Evolutionary conservation across 2,329 filamentous ascomycete genomes (phyloP), one percentile per base, ranked within the genome.

Genomic region (Alternaria gaisen): DNA sequence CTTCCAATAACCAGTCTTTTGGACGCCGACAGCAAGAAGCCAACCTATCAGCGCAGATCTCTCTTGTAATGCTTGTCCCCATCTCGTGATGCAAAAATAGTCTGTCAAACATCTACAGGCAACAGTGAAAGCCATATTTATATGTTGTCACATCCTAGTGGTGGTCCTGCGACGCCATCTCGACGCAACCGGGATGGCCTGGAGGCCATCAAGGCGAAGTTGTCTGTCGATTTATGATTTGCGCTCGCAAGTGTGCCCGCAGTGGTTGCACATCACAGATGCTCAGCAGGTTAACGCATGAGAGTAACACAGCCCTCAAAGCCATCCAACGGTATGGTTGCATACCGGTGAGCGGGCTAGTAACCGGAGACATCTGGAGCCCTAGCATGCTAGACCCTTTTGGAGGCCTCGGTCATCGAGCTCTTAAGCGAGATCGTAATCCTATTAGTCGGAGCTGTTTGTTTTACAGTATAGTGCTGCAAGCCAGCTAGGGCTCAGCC

Each of bases 11-110:
- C 56, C 61, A 47, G 58, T 60, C 28, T 22, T 28, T 20, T 46
- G 28, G 51, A 44, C 32, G 53, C 53, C 61, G 70, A 68, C 62
- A 58, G 58, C 64, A 56, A 56, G 57, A 48, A 38, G 56, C 58
- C 44, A 56, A 60, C 56, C 58, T 63, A 63, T 65, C 63, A 57
- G 53, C 53, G 55, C 65, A 48, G 26, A 26, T 55, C 26, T 22
- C 28, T 28, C 16, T 42, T 72, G 75, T 75, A 69, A 72, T 63
- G 71, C 70, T 70, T 75, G 67, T 66, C 58, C 32, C 53, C 44
- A 63, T 65, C 64, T 64, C 60, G 64, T 61, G 55, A 64, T 57
- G 53, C 66, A 71, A 72, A 70, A 74, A 74, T 75, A 73, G 68
- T 64, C 56, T 51, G 66, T 56, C 63, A 66, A 63, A 64, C 36